Base-by-base conservation (phyloP, 306 rosid genomes). In the Corylus avellana region DNA sequence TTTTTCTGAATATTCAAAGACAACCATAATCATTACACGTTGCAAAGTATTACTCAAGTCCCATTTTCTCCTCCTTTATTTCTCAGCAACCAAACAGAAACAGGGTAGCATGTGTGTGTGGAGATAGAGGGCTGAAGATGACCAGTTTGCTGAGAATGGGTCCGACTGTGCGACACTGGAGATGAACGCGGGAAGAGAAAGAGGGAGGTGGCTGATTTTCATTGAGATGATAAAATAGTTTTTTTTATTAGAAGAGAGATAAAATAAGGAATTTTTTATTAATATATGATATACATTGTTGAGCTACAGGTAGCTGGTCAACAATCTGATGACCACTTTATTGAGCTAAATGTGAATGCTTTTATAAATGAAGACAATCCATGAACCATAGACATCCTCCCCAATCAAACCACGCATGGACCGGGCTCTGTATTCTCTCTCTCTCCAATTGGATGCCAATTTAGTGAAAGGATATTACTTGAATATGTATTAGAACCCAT, bases 91-190 rank as follows among this genome's bases (percentile, higher is more conserved):
- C 7, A 4, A 49, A 12, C 12, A 69, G 29, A 42, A 32, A 53
- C 67, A 54, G 10, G 12, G 18, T 1, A 47, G 49, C 49, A 4
- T 27, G 53, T 50, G 46, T 14, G 44, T 32, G 46, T 63, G 39
- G 27, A 48, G n/a, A 63, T 39, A 1, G 46, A 72, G 49, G 76
- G 77, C 48, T 8, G 56, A 82, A 69, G 75, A 53, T 57, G 2
- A 89, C 97, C 78, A 17, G 89, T 89, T 84, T 89, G 83, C 77
- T 91, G 88, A 76, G 96, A 91, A 85, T 79, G 83, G 80, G 90
- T 70, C 25, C 25, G 25, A 22, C 25, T 22, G 25, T 22, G 25
- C 25, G 25, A 22, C 25, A 22, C 25, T 22, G 25, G 25, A 22
- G 25, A 22, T 22, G 25, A 22, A 22, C 25, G 25, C 25, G 25